Conservation (phyloP, 2,329 filamentous ascomycete species). For the Aspergillus sp. region DNA sequence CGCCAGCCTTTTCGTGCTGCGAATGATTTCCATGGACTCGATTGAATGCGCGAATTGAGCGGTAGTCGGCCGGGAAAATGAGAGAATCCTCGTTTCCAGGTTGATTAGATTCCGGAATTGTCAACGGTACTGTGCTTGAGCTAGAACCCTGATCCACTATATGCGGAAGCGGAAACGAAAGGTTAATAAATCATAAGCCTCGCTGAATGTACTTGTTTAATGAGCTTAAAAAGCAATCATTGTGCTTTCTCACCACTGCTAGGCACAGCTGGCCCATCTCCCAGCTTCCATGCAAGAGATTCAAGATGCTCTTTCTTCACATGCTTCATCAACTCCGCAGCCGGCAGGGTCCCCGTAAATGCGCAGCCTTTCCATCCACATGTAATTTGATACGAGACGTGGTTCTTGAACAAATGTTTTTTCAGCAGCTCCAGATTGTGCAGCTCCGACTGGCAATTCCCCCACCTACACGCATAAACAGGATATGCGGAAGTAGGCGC, state of each 20-base stretch:
- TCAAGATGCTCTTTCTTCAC: slow-evolving; percentile 54
- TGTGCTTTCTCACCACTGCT: slow-evolving; percentile 54
- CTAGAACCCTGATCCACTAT: slow-evolving; percentile 15
- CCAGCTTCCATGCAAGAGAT: slow-evolving; percentile 55
- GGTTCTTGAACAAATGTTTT: slow-evolving; percentile 59
- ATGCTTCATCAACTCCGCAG: slow-evolving; percentile 51
- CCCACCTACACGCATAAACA: slow-evolving; percentile 60
- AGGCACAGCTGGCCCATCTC: slow-evolving; percentile 59
- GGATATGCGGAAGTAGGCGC: slow-evolving; percentile 23
- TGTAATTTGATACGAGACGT: slow-evolving; percentile 37
- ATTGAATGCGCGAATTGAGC: slow-evolving; percentile 40
- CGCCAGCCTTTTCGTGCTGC: slow-evolving; percentile 47
- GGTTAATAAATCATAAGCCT: slow-evolving; percentile 20
- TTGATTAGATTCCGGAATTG: slow-evolving; percentile 45
- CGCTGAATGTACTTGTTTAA: slow-evolving; percentile 3
- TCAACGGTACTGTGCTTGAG: slow-evolving; percentile 27
- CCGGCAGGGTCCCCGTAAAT: slow-evolving; percentile 19
- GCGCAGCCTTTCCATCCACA: slow-evolving; percentile 29
- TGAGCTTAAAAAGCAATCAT: slow-evolving; percentile 23
- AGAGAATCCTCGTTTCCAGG: slow-evolving; percentile 30
- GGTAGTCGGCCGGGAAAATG: slow-evolving; percentile 36
- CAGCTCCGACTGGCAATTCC: slow-evolving; percentile 55
- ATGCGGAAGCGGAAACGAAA: slow-evolving; percentile 9
- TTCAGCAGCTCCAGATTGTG: slow-evolving; percentile 62
- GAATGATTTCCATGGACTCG: slow-evolving; percentile 43